These are phyloP conservation scores for Colletotrichum sidae DNA, from an alignment of 2,329 filamentous ascomycete genomes.

Conservation along the genomic window DNA sequence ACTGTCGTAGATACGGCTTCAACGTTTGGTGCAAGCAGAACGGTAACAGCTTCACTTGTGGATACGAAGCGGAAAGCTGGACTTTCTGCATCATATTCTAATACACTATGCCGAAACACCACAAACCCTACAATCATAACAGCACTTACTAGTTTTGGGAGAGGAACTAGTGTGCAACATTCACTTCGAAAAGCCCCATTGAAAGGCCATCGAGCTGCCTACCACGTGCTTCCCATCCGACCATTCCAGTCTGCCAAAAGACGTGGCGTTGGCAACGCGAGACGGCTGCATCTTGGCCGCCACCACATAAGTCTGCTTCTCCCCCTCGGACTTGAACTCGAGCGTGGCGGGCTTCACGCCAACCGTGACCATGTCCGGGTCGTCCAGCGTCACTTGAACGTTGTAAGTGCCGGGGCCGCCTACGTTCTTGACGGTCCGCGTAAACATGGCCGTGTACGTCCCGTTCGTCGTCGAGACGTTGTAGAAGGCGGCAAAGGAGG, in stretches of 20 bases:
- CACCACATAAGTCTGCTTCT: slow-evolving; percentile 13
- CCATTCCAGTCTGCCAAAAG: slow-evolving; percentile 30
- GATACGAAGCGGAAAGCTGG: too few relatives aligned
- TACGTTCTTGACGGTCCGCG: slow-evolving; percentile 29
- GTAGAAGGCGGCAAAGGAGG: slow-evolving; percentile 29
- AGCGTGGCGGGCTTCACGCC: slow-evolving; percentile 6
- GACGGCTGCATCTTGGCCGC: neutral
- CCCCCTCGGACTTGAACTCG: neutral
- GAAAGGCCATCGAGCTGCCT: slow-evolving; percentile 31
- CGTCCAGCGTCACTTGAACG: slow-evolving; percentile 14
- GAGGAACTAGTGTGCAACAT: too few relatives aligned
- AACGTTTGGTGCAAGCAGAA: slow-evolving; percentile 4
- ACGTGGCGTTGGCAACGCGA: neutral
- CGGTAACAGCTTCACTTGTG: slow-evolving; percentile 4
- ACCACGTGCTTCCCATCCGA: slow-evolving; percentile 34
- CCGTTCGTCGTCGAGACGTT: neutral
- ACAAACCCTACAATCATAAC: too few relatives aligned
- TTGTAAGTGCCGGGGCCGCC: slow-evolving; percentile 16
- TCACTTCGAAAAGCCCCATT: slow-evolving; percentile 5
- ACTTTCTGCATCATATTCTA: too few relatives aligned
- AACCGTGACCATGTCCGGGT: neutral
- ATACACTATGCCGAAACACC: too few relatives aligned
- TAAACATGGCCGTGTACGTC: slow-evolving; percentile 26
- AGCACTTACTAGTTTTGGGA: too few relatives aligned
- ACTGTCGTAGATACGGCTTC: slow-evolving; percentile 1